Evolutionary conservation across 176 grass and related monocot species (phyloP).

Genomic region (Oryza punctata): DNA sequence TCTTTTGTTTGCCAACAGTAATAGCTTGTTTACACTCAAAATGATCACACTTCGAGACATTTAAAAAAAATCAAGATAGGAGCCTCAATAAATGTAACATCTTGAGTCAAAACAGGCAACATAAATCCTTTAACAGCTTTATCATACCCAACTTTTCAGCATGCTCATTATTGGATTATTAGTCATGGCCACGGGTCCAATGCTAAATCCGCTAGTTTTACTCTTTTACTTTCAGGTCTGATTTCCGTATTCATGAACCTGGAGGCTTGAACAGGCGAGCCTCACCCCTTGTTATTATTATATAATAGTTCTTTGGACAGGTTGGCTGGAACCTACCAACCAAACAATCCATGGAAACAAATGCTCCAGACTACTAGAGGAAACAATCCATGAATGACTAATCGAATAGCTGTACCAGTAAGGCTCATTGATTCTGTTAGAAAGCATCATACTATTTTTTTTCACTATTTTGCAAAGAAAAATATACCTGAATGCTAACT

Average conservation of each 20-base stretch:
- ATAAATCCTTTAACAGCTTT: not conserved
- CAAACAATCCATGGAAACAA: not conserved
- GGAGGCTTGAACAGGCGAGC: not conserved
- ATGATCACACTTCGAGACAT: not conserved
- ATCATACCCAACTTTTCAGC: not conserved
- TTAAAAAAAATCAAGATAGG: not conserved
- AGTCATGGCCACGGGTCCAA: not conserved
- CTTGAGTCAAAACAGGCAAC: not conserved
- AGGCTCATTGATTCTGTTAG: not conserved
- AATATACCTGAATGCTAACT: constrained; percentile 62
- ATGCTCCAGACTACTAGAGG: not conserved
- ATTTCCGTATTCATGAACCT: not conserved
- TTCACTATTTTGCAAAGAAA: not conserved
- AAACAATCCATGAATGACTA: not conserved
- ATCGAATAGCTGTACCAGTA: constrained; percentile 11
- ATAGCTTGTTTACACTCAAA: not conserved
- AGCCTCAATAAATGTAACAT: not conserved
- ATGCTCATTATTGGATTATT: not conserved
- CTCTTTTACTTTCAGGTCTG: not conserved
- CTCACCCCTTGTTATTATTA: not conserved
- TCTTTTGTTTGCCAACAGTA: not conserved
- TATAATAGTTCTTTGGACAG: not conserved
- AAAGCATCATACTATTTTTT: not conserved
- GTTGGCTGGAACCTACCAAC: not conserved
- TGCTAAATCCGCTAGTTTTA: not conserved